Base-by-base conservation (phyloP, 2,329 filamentous ascomycete species). In the Aspergillus flavus region DNA sequence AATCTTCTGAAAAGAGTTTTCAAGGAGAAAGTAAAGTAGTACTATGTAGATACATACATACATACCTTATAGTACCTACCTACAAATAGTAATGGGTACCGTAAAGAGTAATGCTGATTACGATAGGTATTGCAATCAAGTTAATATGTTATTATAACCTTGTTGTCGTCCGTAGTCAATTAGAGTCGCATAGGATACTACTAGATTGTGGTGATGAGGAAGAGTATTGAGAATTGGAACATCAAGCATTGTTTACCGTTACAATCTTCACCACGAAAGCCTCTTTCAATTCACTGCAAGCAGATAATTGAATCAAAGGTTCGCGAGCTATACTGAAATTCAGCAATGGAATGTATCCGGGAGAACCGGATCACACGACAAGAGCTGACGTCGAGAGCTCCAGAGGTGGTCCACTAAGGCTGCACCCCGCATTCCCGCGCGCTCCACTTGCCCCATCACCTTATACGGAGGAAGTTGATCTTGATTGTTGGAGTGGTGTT, bases 351-450 rank as follows among this genome's bases (percentile, higher is more conserved):
- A 28, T 50, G 46, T 50, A 50, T 23, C 61, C 73, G 72, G 71
- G 63, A 66, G 32, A 54, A 62, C 66, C 73, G 72, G 73, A 74
- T 74, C 68, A 73, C 68, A 68, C 72, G 69, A 72, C 69, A 65
- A 67, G 45, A 43, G 61, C 66, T 75, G 73, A 75, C 72, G 73
- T 75, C 69, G 71, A 69, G 60, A 64, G 64, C 61, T 65, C 56
- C 32, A 36, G 28, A 58, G 36, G 52, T 46, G 58, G 63, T 56
- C 67, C 70, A 74, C 68, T 70, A 69, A 71, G 61, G 69, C 73
- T 75, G 74, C 74, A 76, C 74, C 74, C 74, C 74, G 74, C 74
- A 76, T 75, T 76, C 68, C 65, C 69, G 63, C 65, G 62, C 53
- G 64, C 65, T 68, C 68, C 68, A 69, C 68, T 66, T 63, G 54